Percentiles rank a stretch among this genome's conserved stretches.
phyloP scores from a whole-genome alignment of 2,329 filamentous ascomycete species.

The Paracorniculantispora psalliotae region DNA sequence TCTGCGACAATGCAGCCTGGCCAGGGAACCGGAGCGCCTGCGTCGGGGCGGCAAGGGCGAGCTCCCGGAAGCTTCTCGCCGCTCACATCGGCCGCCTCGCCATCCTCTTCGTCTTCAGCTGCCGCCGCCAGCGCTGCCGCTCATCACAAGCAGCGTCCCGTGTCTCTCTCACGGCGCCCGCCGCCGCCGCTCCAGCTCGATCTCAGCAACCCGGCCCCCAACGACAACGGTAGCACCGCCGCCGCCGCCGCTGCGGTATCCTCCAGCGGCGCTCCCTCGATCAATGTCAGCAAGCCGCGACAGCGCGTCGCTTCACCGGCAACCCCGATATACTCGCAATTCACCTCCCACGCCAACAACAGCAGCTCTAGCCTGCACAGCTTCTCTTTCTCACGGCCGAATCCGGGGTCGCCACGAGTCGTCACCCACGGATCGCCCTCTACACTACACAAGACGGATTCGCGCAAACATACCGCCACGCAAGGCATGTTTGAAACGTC shows the following conservation, averaged over 20 bases:
- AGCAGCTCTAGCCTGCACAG: constrained; percentile 42
- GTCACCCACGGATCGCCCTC: constrained; percentile 26
- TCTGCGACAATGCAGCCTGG: constrained; percentile 43
- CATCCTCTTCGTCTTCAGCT: constrained; percentile 18
- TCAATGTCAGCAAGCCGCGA: constrained; percentile 44
- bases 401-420: constrained; percentile 25
- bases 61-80: constrained; percentile 55
- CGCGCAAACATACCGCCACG: constrained; percentile 64
- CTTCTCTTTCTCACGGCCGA: constrained; percentile 59
- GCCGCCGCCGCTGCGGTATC: constrained; percentile 23
- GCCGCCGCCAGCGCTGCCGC: constrained; percentile 19
- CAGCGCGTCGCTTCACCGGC: constrained; percentile 32
- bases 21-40: constrained; percentile 23
- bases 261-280: constrained; percentile 24
- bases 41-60: constrained; percentile 36
- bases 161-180: constrained; percentile 24
- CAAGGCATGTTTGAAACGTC: constrained; percentile 74
- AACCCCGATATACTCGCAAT: constrained; percentile 45
- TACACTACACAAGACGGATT: constrained; percentile 39
- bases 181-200: constrained; percentile 30
- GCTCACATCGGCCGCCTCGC: constrained; percentile 28
- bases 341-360: constrained; percentile 42
- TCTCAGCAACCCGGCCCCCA: constrained; percentile 17
- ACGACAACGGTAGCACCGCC: constrained; percentile 15
- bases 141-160: constrained; percentile 18